Conservation (phyloP, 2,329 filamentous ascomycete genomes). For the Purpureocillium takamizusanense region DNA sequence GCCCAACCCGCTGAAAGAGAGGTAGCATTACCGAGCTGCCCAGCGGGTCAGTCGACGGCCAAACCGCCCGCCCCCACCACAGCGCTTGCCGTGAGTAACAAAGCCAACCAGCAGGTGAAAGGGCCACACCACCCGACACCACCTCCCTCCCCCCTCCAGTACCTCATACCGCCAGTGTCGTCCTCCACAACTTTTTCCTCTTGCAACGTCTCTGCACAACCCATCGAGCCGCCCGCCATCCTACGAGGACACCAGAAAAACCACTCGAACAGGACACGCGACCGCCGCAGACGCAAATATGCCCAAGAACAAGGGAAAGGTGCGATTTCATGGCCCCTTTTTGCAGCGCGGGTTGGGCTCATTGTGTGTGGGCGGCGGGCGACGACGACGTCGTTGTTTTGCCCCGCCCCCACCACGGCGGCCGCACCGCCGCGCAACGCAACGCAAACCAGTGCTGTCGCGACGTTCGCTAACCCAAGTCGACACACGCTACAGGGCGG, state of each 20-base stretch:
- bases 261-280: background rate
- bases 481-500: constrained; percentile 57
- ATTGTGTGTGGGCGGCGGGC: too few species aligned
- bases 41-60: background rate
- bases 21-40: too few species aligned
- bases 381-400: constrained; percentile 2
- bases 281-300: constrained; percentile 41
- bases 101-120: background rate
- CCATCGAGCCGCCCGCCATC: too few species aligned
- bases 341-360: too few species aligned
- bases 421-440: background rate
- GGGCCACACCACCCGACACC: too few species aligned
- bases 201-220: background rate
- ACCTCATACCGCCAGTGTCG: background rate
- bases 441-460: too few species aligned
- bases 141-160: background rate
- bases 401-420: constrained; percentile 19
- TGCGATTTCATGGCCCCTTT: constrained; percentile 34
- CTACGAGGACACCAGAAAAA: too few species aligned
- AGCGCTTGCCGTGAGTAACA: constrained; percentile 1
- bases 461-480: constrained; percentile 8
- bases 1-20: constrained; percentile 1
- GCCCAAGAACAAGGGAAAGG: constrained; percentile 99
- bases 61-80: background rate
- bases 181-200: background rate